Conservation (phyloP, 2,329 filamentous ascomycete species). For the Monosporascus ibericus region DNA sequence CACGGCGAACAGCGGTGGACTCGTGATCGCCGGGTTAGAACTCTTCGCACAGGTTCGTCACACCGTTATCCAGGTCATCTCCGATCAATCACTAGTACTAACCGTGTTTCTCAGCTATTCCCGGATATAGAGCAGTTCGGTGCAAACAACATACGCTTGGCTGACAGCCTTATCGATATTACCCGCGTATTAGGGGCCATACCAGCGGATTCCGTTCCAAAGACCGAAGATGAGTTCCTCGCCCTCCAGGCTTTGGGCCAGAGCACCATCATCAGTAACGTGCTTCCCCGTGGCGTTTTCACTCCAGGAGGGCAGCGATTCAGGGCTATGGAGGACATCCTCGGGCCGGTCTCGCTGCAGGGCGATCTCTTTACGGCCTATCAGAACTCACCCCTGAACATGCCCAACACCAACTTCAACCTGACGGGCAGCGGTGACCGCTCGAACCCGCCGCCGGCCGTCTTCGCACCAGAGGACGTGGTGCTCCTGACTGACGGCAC, state of each 20-base stretch:
- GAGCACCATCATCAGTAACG: slow-evolving; percentile 36
- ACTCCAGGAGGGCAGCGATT: slow-evolving; percentile 31
- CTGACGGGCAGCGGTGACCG: slow-evolving; percentile 36
- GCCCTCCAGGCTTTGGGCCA: slow-evolving; percentile 41
- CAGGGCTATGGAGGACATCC: slow-evolving; percentile 22
- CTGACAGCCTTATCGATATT: slow-evolving; percentile 39
- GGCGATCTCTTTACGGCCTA: slow-evolving; percentile 44
- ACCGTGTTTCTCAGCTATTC: slow-evolving; percentile 33
- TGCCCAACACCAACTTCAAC: slow-evolving; percentile 28
- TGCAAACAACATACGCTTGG: slow-evolving; percentile 43
- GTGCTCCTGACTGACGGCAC: slow-evolving; percentile 48
- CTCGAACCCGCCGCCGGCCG: slow-evolving; percentile 34
- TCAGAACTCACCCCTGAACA: slow-evolving; percentile 35
- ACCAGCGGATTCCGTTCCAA: slow-evolving; percentile 24
- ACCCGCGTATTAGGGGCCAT: slow-evolving; percentile 28
- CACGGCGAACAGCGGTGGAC: slow-evolving; percentile 52
- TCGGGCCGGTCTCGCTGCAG: slow-evolving; percentile 28
- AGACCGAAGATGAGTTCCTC: slow-evolving; percentile 30
- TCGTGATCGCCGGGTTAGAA: slow-evolving; percentile 54
- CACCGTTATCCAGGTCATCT: slow-evolving; percentile 6
- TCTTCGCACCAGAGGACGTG: slow-evolving; percentile 46
- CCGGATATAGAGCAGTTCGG: slow-evolving; percentile 43
- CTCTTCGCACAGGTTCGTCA: slow-evolving; percentile 53
- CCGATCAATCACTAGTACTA: not conserved
- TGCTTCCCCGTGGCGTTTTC: slow-evolving; percentile 39